Percentiles rank a stretch among this genome's conserved stretches.
phyloP scores from a whole-genome alignment of 2,329 filamentous ascomycete genomes.

The Cercospora sp. region DNA sequence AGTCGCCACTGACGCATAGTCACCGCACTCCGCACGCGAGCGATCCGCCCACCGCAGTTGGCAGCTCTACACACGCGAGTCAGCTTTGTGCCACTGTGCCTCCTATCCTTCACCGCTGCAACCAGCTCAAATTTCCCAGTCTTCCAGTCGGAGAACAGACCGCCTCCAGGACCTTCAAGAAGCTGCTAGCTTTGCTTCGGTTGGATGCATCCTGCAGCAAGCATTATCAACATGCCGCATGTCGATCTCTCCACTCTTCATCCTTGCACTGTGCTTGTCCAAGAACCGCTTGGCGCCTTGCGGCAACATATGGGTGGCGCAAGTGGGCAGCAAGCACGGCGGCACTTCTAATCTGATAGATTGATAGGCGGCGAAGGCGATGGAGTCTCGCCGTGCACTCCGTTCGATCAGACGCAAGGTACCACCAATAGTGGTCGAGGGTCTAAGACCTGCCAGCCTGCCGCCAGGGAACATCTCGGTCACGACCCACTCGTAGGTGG shows the following conservation, averaged over 20 bases:
- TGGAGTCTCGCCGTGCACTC: not conserved
- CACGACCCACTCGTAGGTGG: not conserved
- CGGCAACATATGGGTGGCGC: not conserved
- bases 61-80: not conserved
- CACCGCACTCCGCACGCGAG: not conserved
- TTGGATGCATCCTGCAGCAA: not conserved
- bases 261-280: not conserved
- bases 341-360: not conserved
- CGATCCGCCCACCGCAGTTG: no score
- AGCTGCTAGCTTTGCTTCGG: not conserved
- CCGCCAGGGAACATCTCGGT: not conserved
- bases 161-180: not conserved
- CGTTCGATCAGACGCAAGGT: not conserved
- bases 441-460: not conserved
- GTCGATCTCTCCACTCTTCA: not conserved
- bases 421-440: not conserved
- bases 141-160: not conserved
- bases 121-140: not conserved
- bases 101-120: not conserved
- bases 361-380: not conserved
- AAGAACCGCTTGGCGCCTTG: not conserved
- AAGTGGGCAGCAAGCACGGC: not conserved
- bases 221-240: not conserved
- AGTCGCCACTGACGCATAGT: not conserved
- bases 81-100: not conserved